phyloP scores from a whole-genome alignment of 2,329 filamentous ascomycete genomes.

The Exophiala lecanii-corni region DNA sequence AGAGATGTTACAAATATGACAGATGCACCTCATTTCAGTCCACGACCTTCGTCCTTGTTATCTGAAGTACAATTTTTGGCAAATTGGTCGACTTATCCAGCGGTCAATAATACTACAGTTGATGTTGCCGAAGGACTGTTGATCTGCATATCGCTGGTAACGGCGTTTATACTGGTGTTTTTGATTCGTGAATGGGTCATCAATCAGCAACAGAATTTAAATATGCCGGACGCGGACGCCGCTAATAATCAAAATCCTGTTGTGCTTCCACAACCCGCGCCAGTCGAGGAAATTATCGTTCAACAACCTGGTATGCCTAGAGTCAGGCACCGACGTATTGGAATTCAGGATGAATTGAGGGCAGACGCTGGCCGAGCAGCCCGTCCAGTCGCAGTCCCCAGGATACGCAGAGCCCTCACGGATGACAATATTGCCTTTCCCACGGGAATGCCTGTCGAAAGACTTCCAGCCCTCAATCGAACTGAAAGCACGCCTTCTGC shows the following conservation, averaged over 20 bases:
- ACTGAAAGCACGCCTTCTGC: neutral
- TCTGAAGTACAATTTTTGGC: conserved; percentile 56
- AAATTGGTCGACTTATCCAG: conserved; percentile 59
- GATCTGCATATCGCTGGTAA: conserved; percentile 84
- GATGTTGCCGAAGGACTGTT: conserved; percentile 87
- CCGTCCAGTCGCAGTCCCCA: conserved; percentile 14
- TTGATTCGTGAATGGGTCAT: conserved; percentile 96
- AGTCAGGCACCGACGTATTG: neutral
- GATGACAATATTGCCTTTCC: conserved; percentile 31
- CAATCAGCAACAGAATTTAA: conserved; percentile 90
- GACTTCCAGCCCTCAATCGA: neutral
- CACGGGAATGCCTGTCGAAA: neutral
- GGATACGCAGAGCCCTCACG: conserved; percentile 23
- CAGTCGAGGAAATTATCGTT: conserved; percentile 8
- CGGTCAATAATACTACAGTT: conserved; percentile 73
- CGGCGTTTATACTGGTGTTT: conserved; percentile 95
- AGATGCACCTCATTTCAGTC: conserved; percentile 4
- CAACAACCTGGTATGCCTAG: conserved; percentile 1
- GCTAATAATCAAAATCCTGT: conserved; percentile 28
- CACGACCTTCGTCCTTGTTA: conserved; percentile 47
- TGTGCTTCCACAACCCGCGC: conserved; percentile 10
- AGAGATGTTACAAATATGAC: conserved; percentile 11
- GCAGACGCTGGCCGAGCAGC: neutral
- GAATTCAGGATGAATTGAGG: neutral
- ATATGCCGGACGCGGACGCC: conserved; percentile 62